A percentile compares a stretch with the other conserved stretches of the same genome.
phyloP scores from a whole-genome alignment of 805 yeast genomes.

The Hanseniaspora lachancei region DNA sequence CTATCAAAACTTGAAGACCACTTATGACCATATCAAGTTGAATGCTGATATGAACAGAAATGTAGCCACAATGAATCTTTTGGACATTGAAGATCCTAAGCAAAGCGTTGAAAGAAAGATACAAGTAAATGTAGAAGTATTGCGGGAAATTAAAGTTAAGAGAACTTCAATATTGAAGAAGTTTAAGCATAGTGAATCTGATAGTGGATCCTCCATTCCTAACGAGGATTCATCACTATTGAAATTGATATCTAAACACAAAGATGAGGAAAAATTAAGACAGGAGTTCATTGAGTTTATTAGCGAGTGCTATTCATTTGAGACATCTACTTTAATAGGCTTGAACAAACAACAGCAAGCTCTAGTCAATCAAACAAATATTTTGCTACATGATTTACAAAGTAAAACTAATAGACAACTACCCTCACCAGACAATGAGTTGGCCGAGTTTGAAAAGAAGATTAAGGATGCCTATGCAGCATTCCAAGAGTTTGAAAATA shows the following conservation, averaged over 20 bases:
- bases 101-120: constrained; percentile 16
- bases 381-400: not conserved
- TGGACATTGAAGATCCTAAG: constrained; percentile 53
- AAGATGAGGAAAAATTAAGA: not conserved
- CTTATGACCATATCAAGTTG: constrained; percentile 25
- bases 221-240: constrained; percentile 18
- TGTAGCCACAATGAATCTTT: constrained; percentile 31
- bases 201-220: constrained; percentile 52
- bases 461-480: not conserved
- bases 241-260: not conserved
- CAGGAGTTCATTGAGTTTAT: constrained; percentile 4
- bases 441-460: not conserved
- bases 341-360: not conserved
- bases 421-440: not conserved
- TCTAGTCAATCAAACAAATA: not conserved
- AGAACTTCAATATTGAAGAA: constrained; percentile 4
- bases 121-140: not conserved
- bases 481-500: constrained; percentile 7
- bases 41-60: not conserved
- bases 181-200: constrained; percentile 14
- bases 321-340: not conserved
- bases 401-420: not conserved
- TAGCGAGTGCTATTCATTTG: constrained; percentile 1
- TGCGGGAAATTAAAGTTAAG: constrained; percentile 4
- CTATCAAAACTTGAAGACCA: constrained; percentile 32